phyloP scores from a whole-genome alignment of 306 rosid genomes.

The Acacia acuminata region DNA sequence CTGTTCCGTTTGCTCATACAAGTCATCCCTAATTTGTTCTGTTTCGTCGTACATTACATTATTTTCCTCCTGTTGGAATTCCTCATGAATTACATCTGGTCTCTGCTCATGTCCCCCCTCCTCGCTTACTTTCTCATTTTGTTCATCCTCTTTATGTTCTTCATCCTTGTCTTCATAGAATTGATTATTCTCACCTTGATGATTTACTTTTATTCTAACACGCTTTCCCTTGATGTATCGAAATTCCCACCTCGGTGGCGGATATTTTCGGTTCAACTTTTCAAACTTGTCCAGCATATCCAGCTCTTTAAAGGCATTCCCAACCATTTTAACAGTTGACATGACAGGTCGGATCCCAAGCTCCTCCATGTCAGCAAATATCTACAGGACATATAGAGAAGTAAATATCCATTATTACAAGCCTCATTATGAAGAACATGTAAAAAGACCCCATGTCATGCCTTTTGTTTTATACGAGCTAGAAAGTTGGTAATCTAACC shows the following conservation, averaged over 20 bases:
- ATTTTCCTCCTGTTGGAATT: slow-evolving; percentile 36
- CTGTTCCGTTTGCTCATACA: slow-evolving; percentile 32
- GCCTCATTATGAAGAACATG: slow-evolving; percentile 8
- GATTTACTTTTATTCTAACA: slow-evolving; percentile 46
- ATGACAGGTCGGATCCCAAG: slow-evolving; percentile 69
- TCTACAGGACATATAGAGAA: slow-evolving; percentile 45
- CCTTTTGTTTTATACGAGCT: not conserved
- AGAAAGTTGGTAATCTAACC: not conserved
- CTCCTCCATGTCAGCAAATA: slow-evolving; percentile 99
- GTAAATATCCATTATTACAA: slow-evolving; percentile 18
- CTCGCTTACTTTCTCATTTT: slow-evolving; percentile 15
- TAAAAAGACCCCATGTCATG: not conserved
- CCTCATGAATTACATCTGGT: slow-evolving; percentile 36
- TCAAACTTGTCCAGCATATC: slow-evolving; percentile 77
- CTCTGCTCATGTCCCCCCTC: slow-evolving; percentile 30
- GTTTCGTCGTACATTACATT: slow-evolving; percentile 30
- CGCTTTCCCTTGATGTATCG: slow-evolving; percentile 78
- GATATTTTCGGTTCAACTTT: slow-evolving; percentile 69
- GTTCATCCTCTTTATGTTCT: slow-evolving; percentile 23
- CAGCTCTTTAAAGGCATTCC: slow-evolving; percentile 73
- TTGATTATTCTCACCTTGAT: slow-evolving; percentile 15
- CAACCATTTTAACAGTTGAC: slow-evolving; percentile 60
- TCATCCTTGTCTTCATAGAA: slow-evolving; percentile 22
- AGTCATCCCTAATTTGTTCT: slow-evolving; percentile 39
- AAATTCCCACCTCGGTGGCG: slow-evolving; percentile 76